Percentiles rank a stretch among this genome's conserved stretches.
Conservation (phyloP, 2,329 filamentous ascomycete genomes). For the Fusarium subtropicale region DNA sequence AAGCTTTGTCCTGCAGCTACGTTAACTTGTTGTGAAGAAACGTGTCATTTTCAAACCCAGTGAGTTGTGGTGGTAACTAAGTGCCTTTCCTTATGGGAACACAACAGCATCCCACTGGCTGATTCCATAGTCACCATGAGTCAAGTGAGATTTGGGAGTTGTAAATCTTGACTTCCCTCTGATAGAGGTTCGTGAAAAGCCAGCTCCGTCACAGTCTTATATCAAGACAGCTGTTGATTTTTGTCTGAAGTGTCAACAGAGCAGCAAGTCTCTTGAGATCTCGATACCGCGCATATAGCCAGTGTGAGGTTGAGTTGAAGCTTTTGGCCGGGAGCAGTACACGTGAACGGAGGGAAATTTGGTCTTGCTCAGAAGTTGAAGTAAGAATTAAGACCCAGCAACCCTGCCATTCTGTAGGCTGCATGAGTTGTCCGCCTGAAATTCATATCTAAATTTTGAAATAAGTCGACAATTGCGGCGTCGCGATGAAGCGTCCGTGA, state of each 20-base stretch:
- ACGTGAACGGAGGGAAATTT: neutral
- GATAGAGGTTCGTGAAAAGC: neutral
- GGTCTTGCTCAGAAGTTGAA: constrained; percentile 13
- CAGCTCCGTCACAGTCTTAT: neutral
- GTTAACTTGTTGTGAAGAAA: neutral
- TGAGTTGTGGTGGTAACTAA: neutral
- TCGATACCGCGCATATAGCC: neutral
- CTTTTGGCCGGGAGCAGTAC: neutral
- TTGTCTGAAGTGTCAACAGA: neutral
- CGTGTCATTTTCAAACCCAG: neutral
- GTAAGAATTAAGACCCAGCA: constrained; percentile 25
- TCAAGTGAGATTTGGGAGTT: neutral
- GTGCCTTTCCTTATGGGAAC: neutral
- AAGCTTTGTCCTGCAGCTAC: neutral
- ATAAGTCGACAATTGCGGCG: neutral
- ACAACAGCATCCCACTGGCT: neutral
- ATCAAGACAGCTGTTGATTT: neutral
- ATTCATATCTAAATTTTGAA: constrained; percentile 27
- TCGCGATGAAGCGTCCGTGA: constrained; percentile 1
- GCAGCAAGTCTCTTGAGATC: neutral
- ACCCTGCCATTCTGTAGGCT: constrained; percentile 2
- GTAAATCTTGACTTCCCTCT: neutral
- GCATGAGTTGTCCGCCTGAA: constrained; percentile 4
- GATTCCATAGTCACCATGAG: neutral
- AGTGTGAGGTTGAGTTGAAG: neutral